Evolutionary conservation across 805 yeast genomes (phyloP).

Genomic region (Hyphopichia homilentoma): DNA sequence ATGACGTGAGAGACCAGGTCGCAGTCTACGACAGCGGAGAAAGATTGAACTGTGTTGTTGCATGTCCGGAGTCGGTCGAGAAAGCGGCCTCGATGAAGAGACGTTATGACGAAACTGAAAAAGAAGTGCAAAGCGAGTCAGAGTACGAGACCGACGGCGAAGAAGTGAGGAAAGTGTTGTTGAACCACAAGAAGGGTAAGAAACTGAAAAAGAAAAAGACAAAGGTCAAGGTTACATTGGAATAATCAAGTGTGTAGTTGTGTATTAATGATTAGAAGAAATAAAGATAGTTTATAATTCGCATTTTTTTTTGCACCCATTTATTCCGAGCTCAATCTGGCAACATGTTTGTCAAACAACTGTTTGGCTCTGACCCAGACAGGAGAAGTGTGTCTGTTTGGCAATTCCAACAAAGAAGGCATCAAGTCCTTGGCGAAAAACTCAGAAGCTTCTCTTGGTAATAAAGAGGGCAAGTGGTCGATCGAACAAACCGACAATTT

Average conservation of each 20-base stretch:
- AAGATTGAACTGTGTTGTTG: conserved; percentile 79
- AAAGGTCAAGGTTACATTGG: conserved; percentile 46
- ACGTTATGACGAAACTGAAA: conserved; percentile 35
- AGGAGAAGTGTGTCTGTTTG: conserved; percentile 75
- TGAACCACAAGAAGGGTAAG: conserved; percentile 44
- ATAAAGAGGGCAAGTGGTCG: conserved; percentile 91
- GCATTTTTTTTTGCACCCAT: no score
- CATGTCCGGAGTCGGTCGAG: conserved; percentile 76
- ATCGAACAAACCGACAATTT: conserved; percentile 88
- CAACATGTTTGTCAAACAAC: conserved; percentile 80
- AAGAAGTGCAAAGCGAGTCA: conserved; percentile 49
- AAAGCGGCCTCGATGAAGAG: conserved; percentile 66
- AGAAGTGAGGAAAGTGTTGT: conserved; percentile 55
- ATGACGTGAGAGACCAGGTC: conserved; percentile 63
- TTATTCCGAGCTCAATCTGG: conserved; percentile 62
- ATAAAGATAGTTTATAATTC: no score
- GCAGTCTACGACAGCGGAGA: conserved; percentile 92
- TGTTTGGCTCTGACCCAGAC: conserved; percentile 91
- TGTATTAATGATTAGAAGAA: not conserved
- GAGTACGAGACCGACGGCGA: conserved; percentile 77
- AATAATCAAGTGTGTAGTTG: conserved; percentile 36
- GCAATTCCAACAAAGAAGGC: conserved; percentile 84
- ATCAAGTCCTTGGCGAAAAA: conserved; percentile 80
- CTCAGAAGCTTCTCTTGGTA: conserved; percentile 98
- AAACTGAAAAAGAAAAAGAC: conserved; percentile 30